Evolutionary conservation across 306 rosid genomes (phyloP).

Genomic region (Astragalus membranaceus): DNA sequence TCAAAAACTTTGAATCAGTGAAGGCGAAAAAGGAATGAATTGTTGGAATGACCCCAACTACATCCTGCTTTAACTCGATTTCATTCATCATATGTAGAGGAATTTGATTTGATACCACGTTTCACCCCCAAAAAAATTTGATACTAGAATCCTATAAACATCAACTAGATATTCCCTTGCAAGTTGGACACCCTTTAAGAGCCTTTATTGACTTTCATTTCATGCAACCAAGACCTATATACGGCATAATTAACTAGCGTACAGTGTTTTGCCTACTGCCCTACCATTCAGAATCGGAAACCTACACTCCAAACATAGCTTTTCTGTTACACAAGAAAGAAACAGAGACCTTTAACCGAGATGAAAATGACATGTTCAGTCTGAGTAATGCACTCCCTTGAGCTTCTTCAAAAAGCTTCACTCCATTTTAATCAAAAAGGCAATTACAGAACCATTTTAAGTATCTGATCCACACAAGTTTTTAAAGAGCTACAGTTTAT

Average conservation of each 20-base stretch:
- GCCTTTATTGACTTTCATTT: slow-evolving; percentile 27
- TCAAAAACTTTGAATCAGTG: not conserved
- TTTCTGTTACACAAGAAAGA: slow-evolving; percentile 26
- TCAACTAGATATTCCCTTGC: slow-evolving; percentile 37
- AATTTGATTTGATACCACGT: slow-evolving; percentile 23
- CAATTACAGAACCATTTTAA: not conserved
- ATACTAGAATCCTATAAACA: slow-evolving; percentile 39
- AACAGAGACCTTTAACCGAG: slow-evolving; percentile 32
- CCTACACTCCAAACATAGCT: slow-evolving; percentile 26
- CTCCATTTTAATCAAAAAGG: not conserved
- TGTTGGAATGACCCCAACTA: slow-evolving; percentile 12
- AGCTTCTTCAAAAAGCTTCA: slow-evolving; percentile 28
- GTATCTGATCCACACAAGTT: slow-evolving; percentile 10
- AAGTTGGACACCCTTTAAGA: slow-evolving; percentile 29
- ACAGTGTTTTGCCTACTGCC: slow-evolving; percentile 28
- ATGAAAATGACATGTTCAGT: slow-evolving; percentile 31
- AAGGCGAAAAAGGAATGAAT: slow-evolving; percentile 21
- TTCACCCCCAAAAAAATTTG: not conserved
- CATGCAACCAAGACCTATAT: slow-evolving; percentile 18
- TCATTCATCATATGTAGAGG: slow-evolving; percentile 20
- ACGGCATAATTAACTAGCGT: slow-evolving; percentile 18
- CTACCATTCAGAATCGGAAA: slow-evolving; percentile 32
- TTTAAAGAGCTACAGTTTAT: not conserved
- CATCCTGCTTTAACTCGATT: slow-evolving; percentile 24
- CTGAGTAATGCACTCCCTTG: slow-evolving; percentile 4